Evolutionary conservation across 805 yeast genomes (phyloP).

Genomic region (Pichia sporocuriosa): DNA sequence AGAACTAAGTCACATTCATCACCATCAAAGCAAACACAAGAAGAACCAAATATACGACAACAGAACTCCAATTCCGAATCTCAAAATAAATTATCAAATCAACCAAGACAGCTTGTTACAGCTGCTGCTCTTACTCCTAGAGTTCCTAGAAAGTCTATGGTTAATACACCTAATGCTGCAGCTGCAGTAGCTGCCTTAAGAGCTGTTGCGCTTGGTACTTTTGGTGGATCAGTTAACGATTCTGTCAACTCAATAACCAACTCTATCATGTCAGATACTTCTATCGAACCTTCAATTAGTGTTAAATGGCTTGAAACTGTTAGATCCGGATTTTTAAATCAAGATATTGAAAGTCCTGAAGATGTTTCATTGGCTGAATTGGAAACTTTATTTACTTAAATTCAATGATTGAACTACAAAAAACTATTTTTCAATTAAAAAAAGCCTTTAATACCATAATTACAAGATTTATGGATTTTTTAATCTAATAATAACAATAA

Average conservation of each 20-base stretch:
- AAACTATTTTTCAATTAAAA: neutral
- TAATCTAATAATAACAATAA: neutral
- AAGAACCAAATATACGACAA: no score
- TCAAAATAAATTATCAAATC: neutral
- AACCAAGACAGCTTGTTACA: conserved; percentile 34
- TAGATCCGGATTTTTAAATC: conserved; percentile 68
- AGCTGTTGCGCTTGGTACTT: conserved; percentile 56
- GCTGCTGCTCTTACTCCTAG: conserved; percentile 84
- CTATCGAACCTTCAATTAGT: conserved; percentile 35
- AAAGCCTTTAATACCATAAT: conserved; percentile 1
- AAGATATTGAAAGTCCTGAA: conserved; percentile 76
- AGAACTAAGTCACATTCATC: conserved; percentile 31
- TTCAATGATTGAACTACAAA: no score
- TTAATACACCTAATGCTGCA: conserved; percentile 56
- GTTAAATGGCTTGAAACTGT: conserved; percentile 68
- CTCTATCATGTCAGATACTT: conserved; percentile 30
- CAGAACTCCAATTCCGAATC: neutral
- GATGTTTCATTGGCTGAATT: conserved; percentile 66
- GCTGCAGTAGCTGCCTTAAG: conserved; percentile 72
- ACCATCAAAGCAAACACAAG: neutral
- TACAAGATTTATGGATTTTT: neutral
- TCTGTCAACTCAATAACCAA: conserved; percentile 30
- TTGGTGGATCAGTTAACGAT: conserved; percentile 30
- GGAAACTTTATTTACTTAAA: conserved; percentile 39
- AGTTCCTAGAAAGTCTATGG: conserved; percentile 52